Evolutionary conservation across 148 eudicot genomes (phyloP), one percentile per base, ranked within the genome.

Genomic region (Vaccinium myrtillus): DNA sequence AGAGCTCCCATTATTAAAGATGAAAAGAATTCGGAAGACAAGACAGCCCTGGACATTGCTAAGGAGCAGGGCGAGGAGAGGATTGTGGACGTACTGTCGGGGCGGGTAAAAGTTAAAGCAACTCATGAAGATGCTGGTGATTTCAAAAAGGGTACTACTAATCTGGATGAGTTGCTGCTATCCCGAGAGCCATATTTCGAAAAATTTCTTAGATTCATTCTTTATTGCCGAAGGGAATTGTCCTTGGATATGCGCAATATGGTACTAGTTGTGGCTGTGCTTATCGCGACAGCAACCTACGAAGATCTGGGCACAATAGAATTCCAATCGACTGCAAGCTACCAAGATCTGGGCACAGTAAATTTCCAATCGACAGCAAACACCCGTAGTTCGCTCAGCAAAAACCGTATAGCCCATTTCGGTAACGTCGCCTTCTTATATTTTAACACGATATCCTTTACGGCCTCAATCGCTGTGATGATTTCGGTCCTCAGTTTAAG

Each of bases 351-450:
- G 48, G 49, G 0, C 49, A 16, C 1, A 11, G 0, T 1, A 0
- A 15, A 18, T 1, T 16, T 14, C 5, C 0, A 25, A 0, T 14
- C 36, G 18, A 0, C 36, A 4, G 14, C 8, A 32, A 32, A 32
- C 36, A 32, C 32, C 32, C 32, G 2, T 32, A 32, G 1, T 32
- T 32, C 36, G 36, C 36, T 32, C 36, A 1, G 36, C 36, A 32
- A 32, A 1, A 32, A 32, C 36, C 36, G 36, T 32, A 32, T 32
- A 32, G 36, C 36, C 36, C 36, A 32, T 32, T 32, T 36, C 0
- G 46, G 1, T 0, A 0, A 39, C 0, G 0, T 43, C 3, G 0
- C 10, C 12, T 18, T 1, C 8, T 39, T 43, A 18, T 6, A 0
- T 3, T 8, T 75, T 2, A 75, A 8, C 78, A 75, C 78, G n/a